These are phyloP conservation scores for Termitomyces sp. DNA, from an alignment of 768 basidiomycete genomes.

Conservation along the genomic window DNA sequence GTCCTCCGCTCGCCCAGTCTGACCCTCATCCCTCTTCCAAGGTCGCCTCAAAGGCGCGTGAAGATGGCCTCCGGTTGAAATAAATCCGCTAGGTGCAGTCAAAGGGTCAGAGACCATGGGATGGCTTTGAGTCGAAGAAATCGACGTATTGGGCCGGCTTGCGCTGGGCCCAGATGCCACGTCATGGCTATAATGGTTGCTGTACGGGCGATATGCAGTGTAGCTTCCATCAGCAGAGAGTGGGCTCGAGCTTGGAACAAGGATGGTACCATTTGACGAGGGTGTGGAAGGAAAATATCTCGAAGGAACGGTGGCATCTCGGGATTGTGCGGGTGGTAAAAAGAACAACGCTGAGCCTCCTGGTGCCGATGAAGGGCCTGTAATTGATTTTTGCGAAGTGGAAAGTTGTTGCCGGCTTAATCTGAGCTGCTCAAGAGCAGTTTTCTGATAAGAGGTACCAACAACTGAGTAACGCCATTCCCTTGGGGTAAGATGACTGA, in stretches of 20 bases:
- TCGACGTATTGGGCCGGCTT: slow-evolving; percentile 31
- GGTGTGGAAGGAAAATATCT: slow-evolving; percentile 50
- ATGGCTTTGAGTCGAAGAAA: slow-evolving; percentile 29
- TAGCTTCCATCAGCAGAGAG: slow-evolving; percentile 32
- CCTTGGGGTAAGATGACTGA: slow-evolving; percentile 25
- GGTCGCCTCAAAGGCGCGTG: slow-evolving; percentile 53
- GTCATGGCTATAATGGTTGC: slow-evolving; percentile 33
- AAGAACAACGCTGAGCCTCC: slow-evolving; percentile 19
- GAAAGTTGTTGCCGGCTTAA: slow-evolving; percentile 31
- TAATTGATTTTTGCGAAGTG: slow-evolving; percentile 19
- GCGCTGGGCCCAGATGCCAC: slow-evolving; percentile 34
- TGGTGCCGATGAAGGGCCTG: slow-evolving; percentile 21
- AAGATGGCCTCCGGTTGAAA: slow-evolving; percentile 30
- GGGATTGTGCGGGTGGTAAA: slow-evolving; percentile 55
- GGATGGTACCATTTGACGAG: slow-evolving; percentile 47
- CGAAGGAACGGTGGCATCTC: slow-evolving; percentile 67
- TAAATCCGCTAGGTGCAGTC: slow-evolving; percentile 54
- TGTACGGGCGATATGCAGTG: slow-evolving; percentile 33
- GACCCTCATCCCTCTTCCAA: slow-evolving; percentile 29
- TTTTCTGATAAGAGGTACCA: slow-evolving; percentile 23
- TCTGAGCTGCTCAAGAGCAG: slow-evolving; percentile 43
- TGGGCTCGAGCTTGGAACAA: slow-evolving; percentile 78
- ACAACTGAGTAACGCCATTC: slow-evolving; percentile 11
- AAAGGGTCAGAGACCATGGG: slow-evolving; percentile 44
- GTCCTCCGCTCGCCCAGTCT: slow-evolving; percentile 37